Percentiles rank a stretch among this genome's conserved stretches.
Conservation (phyloP, 2,329 filamentous ascomycete genomes). For the Verticillium nonalfalfae region DNA sequence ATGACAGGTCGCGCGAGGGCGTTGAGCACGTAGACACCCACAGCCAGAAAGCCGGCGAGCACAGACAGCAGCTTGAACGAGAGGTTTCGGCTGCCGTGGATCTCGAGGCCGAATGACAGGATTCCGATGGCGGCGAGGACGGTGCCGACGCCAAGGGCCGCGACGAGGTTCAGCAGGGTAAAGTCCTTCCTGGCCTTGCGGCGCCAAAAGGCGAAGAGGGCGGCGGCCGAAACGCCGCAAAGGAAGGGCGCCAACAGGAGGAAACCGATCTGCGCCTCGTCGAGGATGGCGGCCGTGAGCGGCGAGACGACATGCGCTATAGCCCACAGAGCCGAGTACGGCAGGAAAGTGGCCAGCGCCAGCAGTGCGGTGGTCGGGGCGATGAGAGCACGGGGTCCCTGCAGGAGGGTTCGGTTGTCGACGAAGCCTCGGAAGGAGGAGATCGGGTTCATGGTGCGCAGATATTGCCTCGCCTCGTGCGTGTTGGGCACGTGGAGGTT, state of each 20-base stretch:
- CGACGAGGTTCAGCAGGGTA: conserved; percentile 22
- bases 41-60: conserved; percentile 39
- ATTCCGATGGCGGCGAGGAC: conserved; percentile 32
- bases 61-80: conserved; percentile 36
- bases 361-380: conserved; percentile 44
- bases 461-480: conserved; percentile 26
- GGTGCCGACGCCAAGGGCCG: conserved; percentile 28
- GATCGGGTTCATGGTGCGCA: conserved; percentile 30
- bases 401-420: conserved; percentile 27
- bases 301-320: conserved; percentile 37
- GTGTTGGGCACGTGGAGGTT: conserved; percentile 17
- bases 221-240: conserved; percentile 25
- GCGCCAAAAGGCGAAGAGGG: conserved; percentile 23
- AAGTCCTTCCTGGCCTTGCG: conserved; percentile 16
- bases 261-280: conserved; percentile 31
- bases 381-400: conserved; percentile 38
- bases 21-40: conserved; percentile 32
- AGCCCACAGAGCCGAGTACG: conserved; percentile 40
- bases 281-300: conserved; percentile 34
- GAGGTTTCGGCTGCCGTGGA: conserved; percentile 23
- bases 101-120: conserved; percentile 38
- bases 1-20: conserved; percentile 34
- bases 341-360: conserved; percentile 36
- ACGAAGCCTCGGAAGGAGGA: conserved; percentile 24
- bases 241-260: conserved; percentile 39